Percentiles rank a stretch among this genome's conserved stretches.
phyloP scores from a whole-genome alignment of 495 filamentous ascomycete genomes.

The Tuber aestivum region DNA sequence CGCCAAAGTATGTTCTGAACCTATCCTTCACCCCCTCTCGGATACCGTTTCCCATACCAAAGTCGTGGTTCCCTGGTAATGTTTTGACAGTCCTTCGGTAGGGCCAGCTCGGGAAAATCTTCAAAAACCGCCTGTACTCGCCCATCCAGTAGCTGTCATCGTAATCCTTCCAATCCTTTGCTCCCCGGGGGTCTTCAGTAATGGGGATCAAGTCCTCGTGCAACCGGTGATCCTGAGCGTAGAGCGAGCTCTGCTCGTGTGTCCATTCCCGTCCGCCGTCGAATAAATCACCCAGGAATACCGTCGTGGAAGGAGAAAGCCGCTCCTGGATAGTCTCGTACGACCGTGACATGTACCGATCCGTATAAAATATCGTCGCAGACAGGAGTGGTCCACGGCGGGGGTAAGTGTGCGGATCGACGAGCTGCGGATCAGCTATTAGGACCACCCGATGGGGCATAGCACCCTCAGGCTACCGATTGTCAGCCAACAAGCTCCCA shows the following conservation, averaged over 20 bases:
- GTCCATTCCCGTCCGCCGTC: slow-evolving; percentile 97
- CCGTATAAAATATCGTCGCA: slow-evolving; percentile 72
- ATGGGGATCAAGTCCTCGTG: slow-evolving; percentile 53
- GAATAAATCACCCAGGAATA: slow-evolving; percentile 93
- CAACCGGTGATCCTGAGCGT: slow-evolving; percentile 45
- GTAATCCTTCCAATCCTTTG: slow-evolving; percentile 65
- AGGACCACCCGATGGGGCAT: slow-evolving; percentile 80
- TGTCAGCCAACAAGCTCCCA: slow-evolving; percentile 9
- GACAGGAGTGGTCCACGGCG: slow-evolving; percentile 85
- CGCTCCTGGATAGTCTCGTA: slow-evolving; percentile 64
- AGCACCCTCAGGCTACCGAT: slow-evolving; percentile 61
- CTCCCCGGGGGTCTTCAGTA: slow-evolving; percentile 29
- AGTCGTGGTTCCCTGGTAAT: slow-evolving; percentile 91
- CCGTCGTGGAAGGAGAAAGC: slow-evolving; percentile 70
- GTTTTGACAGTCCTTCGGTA: slow-evolving; percentile 66
- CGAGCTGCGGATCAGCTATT: slow-evolving; percentile 93
- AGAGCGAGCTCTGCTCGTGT: slow-evolving; percentile 25
- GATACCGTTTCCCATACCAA: slow-evolving; percentile 86
- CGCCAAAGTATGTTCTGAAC: slow-evolving; percentile 84
- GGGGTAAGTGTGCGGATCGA: slow-evolving; percentile 94
- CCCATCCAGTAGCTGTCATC: slow-evolving; percentile 71
- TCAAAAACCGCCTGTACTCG: slow-evolving; percentile 72
- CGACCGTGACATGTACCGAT: slow-evolving; percentile 77
- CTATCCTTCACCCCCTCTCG: slow-evolving; percentile 69
- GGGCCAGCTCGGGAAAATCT: slow-evolving; percentile 69